Conservation (phyloP, 495 filamentous ascomycete species). For the Peziza echinospora region DNA sequence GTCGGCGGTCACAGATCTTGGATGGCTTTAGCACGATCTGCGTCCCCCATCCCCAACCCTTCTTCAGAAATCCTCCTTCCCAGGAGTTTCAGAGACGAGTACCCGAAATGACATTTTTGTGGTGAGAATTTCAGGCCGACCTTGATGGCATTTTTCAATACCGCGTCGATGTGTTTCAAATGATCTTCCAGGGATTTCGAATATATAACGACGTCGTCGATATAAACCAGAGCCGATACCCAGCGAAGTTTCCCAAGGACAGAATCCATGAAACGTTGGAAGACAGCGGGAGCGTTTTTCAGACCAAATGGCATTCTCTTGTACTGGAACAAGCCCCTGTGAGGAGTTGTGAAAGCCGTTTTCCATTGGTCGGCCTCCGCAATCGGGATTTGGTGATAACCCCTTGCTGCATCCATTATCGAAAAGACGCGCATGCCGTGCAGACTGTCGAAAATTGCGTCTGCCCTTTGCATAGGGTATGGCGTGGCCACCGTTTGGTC, state of each 20-base stretch:
- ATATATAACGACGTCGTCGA: neutral
- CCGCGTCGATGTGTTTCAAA: neutral
- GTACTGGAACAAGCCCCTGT: neutral
- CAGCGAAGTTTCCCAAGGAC: neutral
- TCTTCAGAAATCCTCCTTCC: neutral
- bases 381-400: neutral
- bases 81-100: neutral
- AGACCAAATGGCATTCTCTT: neutral
- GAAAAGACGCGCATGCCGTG: neutral
- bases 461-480: neutral
- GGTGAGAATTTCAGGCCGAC: neutral
- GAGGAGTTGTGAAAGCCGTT: neutral
- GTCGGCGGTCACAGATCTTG: neutral
- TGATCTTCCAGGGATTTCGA: neutral
- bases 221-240: constrained; percentile 2
- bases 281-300: constrained; percentile 1
- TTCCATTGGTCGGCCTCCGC: neutral
- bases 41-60: neutral
- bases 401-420: neutral
- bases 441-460: neutral
- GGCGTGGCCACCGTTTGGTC: neutral
- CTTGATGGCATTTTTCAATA: neutral
- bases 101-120: neutral
- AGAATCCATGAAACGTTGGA: constrained; percentile 3
- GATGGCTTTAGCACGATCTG: neutral